These are phyloP conservation scores for Tinospora cordifolia DNA, from an alignment of 164 flowering plant genomes.

Conservation along the genomic window DNA sequence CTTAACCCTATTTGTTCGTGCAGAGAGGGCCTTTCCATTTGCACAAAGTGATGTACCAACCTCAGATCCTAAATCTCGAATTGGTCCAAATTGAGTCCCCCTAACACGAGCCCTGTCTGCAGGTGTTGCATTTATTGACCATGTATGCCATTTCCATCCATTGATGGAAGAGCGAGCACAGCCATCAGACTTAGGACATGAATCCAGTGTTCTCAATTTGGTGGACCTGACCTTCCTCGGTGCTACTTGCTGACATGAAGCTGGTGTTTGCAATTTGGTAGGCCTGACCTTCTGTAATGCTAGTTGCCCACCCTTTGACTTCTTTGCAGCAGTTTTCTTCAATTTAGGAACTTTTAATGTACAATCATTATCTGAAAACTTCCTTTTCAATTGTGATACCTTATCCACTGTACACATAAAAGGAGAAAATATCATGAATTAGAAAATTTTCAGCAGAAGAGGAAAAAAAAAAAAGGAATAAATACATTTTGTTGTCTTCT, in stretches of 20 bases:
- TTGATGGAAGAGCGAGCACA: conserved; percentile 85
- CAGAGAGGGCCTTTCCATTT: conserved; percentile 70
- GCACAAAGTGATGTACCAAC: conserved; percentile 32
- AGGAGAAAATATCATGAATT: conserved; percentile 1
- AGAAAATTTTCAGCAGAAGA: neutral
- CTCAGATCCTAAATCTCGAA: conserved; percentile 33
- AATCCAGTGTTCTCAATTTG: conserved; percentile 26
- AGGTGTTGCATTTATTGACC: conserved; percentile 75
- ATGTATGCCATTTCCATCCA: conserved; percentile 96
- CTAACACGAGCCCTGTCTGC: conserved; percentile 66
- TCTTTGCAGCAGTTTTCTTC: conserved; percentile 19
- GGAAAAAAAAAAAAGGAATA: neutral
- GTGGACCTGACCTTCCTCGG: conserved; percentile 27
- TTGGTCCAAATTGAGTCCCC: conserved; percentile 34
- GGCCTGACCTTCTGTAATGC: conserved; percentile 26
- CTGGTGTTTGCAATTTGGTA: conserved; percentile 25
- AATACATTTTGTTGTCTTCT: conserved; percentile 26
- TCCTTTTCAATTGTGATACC: conserved; percentile 39
- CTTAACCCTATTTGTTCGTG: conserved; percentile 93
- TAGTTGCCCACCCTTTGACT: conserved; percentile 22
- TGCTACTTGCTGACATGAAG: conserved; percentile 32
- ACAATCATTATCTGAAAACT: conserved; percentile 22
- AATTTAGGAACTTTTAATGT: conserved; percentile 29
- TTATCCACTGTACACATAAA: conserved; percentile 31
- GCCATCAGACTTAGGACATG: conserved; percentile 68